Base-by-base conservation (phyloP, 1,284 basidiomycete genomes). In the Erythrobasidium hasegawianum region DNA sequence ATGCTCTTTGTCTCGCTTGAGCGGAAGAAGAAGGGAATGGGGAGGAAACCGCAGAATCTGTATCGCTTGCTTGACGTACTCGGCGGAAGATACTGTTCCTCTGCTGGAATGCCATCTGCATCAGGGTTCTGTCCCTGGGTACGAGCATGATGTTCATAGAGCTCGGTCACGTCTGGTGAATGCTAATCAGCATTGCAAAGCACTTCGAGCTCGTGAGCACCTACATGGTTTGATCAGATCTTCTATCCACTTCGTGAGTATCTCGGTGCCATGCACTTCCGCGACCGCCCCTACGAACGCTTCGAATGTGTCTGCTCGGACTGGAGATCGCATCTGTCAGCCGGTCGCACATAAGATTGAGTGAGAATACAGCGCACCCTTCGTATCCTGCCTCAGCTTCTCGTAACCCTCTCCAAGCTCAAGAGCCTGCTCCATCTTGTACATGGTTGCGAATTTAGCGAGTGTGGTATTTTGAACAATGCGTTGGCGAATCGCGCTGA, bases 391-490 rank as follows among this genome's bases (percentile, higher is more conserved):
- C n/a, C 62, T 54, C 16, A 58, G 41, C 20, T 45, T 47, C 38
- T 65, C 62, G 1, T 45, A 56, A 10, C 56, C 62, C 8, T 40
- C 41, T 9, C 62, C 62, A 45, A 65, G 38, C 22, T 57, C 38
- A 18, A 65, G 54, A 50, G 62, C 62, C 27, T 65, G 62, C 24
- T 65, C 62, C 62, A 65, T 65, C 56, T 58, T 65, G 62, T 65
- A 65, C 2, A 65, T 38, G n/a, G 38, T 33, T 2, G 62, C 62
- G 54, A 65, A 65, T 26, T 53, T 57, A 20, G 62, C 55, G 4
- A 65, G 56, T 13, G 62, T 65, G 20, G 54, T 55, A 52, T 65
- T 65, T 47, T 65, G 62, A 3, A 65, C 62, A 16, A 65, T 33
- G 22, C 62, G 55, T 24, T 65, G 62, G 11, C 62, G 26, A 13